A percentile compares a stretch with the other conserved stretches of the same genome.
Evolutionary conservation across 225 moss, liverwort and hornwort species (phyloP).

Genomic region (Thuidium tamariscinum): DNA sequence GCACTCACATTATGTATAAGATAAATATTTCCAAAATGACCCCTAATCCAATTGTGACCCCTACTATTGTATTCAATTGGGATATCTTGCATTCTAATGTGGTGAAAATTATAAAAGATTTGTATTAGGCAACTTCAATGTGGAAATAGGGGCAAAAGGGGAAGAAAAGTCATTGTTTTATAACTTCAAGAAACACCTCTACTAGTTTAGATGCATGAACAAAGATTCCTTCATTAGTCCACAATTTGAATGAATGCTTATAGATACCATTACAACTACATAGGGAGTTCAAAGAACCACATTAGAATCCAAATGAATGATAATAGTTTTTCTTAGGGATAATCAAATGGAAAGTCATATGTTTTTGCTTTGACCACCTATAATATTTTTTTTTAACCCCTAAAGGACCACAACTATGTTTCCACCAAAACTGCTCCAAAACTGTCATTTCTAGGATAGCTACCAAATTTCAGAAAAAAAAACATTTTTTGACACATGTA

Average conservation of each 20-base stretch:
- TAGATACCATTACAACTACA: not conserved
- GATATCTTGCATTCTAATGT: not conserved
- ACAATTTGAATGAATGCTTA: not conserved
- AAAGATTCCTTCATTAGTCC: not conserved
- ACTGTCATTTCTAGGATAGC: no score
- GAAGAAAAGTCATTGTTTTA: not conserved
- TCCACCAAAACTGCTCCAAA: no score
- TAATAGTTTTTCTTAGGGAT: no score
- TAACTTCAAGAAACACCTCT: not conserved
- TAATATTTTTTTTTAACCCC: not conserved
- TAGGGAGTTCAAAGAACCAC: not conserved
- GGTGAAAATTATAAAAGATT: not conserved
- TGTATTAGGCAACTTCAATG: not conserved
- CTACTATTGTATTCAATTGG: not conserved
- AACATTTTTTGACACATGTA: no score
- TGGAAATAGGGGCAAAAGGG: not conserved
- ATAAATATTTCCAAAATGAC: not conserved
- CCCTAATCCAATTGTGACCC: not conserved
- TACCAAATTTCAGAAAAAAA: no score
- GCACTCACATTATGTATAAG: not conserved
- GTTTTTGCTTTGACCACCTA: not conserved
- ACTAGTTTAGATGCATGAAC: rapidly evolving
- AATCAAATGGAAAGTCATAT: not conserved
- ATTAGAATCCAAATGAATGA: not conserved
- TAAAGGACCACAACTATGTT: no score